These are phyloP conservation scores for Corchorus olitorius DNA, from an alignment of 345 rosid species.

Conservation along the genomic window DNA sequence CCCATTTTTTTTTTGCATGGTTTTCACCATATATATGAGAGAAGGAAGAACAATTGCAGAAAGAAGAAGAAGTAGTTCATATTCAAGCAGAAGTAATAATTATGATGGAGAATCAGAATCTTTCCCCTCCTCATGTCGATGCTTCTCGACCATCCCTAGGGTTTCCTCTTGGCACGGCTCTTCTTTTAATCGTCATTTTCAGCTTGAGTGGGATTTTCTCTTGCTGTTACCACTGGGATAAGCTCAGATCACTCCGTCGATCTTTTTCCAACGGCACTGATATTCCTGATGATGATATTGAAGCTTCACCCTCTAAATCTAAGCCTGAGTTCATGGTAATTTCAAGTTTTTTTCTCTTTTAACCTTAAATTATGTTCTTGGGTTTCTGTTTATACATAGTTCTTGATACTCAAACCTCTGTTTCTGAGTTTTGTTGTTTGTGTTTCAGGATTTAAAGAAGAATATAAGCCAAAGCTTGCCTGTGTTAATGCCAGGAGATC, in stretches of 20 bases:
- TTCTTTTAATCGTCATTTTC: constrained; percentile 80
- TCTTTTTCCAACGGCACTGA: constrained; percentile 44
- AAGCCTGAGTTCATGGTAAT: constrained; percentile 47
- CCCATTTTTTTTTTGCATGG: constrained; percentile 16
- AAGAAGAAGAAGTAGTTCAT: neutral
- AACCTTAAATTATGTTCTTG: neutral
- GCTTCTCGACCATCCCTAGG: constrained; percentile 90
- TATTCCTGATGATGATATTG: constrained; percentile 44
- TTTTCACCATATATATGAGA: constrained; percentile 34
- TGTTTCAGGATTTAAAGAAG: constrained; percentile 52
- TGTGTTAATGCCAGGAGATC: constrained; percentile 92
- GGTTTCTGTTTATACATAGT: neutral
- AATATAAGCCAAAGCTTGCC: constrained; percentile 60
- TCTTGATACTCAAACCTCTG: neutral
- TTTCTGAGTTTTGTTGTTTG: neutral
- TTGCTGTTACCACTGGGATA: constrained; percentile 99
- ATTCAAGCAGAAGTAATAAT: neutral
- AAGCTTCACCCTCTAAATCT: constrained; percentile 55
- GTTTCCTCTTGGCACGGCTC: constrained; percentile 93
- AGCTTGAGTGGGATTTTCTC: constrained; percentile 93
- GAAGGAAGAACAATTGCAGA: constrained; percentile 8
- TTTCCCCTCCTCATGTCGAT: constrained; percentile 72
- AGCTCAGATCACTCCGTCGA: constrained; percentile 81
- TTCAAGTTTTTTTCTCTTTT: neutral
- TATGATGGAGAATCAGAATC: constrained; percentile 69